A percentile compares a stretch with the other conserved stretches of the same genome.
phyloP scores from a whole-genome alignment of 305 asterid genomes.

The Petunia hybrid region DNA sequence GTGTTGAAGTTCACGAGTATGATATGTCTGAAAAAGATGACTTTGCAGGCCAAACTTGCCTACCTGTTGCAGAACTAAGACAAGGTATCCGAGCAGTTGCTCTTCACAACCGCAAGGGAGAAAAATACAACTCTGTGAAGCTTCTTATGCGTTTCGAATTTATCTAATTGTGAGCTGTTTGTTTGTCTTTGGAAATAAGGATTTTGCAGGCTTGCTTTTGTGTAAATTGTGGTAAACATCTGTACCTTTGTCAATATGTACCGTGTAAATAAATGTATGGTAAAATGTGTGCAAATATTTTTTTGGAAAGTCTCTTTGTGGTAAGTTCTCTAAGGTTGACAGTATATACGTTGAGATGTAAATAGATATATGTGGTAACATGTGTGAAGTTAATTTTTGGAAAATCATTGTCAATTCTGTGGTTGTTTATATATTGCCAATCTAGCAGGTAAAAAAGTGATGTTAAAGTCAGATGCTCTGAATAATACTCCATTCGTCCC shows the following conservation, averaged over 20 bases:
- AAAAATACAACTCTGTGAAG: slow-evolving; percentile 62
- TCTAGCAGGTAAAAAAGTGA: not conserved
- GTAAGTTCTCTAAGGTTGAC: not conserved
- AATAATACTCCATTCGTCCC: no score
- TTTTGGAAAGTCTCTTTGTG: slow-evolving; percentile 3
- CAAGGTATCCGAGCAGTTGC: slow-evolving; percentile 77
- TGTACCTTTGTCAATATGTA: not conserved
- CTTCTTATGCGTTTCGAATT: slow-evolving; percentile 81
- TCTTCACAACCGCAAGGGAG: slow-evolving; percentile 60
- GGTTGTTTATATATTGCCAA: not conserved
- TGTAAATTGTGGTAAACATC: slow-evolving; percentile 2
- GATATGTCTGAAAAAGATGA: slow-evolving; percentile 76
- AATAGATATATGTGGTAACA: not conserved
- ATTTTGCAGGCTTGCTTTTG: slow-evolving; percentile 11
- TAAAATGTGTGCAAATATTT: slow-evolving; percentile 11
- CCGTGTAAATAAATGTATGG: slow-evolving; percentile 2
- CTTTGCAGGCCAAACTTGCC: slow-evolving; percentile 82
- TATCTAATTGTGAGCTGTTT: slow-evolving; percentile 46
- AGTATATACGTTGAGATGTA: not conserved
- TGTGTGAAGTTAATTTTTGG: not conserved
- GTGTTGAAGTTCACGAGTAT: slow-evolving; percentile 73
- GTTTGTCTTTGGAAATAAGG: slow-evolving; percentile 10
- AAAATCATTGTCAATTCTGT: not conserved
- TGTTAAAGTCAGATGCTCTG: no score
- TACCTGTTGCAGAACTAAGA: slow-evolving; percentile 73